A percentile compares a stretch with the other conserved stretches of the same genome.
Evolutionary conservation across 768 basidiomycete species (phyloP).

Genomic region (Amanita pallidorosea): DNA sequence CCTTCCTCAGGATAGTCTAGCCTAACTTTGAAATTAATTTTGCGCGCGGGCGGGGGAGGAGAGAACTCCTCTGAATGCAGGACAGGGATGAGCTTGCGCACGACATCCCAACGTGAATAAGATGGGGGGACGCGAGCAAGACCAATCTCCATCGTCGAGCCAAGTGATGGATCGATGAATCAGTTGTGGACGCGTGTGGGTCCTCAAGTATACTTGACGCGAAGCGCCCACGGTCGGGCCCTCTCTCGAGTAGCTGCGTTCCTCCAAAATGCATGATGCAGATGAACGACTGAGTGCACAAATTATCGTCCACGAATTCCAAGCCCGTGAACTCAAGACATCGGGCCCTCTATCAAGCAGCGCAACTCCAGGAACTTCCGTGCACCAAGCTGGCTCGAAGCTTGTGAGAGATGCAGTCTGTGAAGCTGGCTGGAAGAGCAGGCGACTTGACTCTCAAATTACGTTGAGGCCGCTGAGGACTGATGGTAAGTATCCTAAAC

Average conservation of each 20-base stretch:
- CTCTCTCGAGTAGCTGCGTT: no score
- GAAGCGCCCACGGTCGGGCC: not conserved
- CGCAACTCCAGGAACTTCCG: not conserved
- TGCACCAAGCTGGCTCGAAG: not conserved
- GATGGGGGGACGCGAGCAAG: slow-evolving; percentile 26
- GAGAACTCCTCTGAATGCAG: slow-evolving; percentile 48
- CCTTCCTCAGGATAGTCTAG: slow-evolving; percentile 37
- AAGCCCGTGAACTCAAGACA: not conserved
- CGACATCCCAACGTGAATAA: slow-evolving; percentile 45
- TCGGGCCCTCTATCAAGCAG: not conserved
- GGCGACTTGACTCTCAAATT: not conserved
- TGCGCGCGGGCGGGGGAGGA: slow-evolving; percentile 19
- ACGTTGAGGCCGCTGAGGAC: not conserved
- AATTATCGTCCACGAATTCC: slow-evolving; percentile 2
- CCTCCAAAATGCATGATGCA: not conserved
- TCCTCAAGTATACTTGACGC: not conserved
- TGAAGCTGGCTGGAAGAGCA: not conserved
- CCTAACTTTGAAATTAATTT: slow-evolving; percentile 51
- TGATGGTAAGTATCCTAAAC: not conserved
- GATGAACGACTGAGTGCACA: not conserved
- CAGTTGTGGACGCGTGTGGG: not conserved
- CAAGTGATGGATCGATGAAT: slow-evolving; percentile 2
- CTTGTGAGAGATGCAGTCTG: not conserved
- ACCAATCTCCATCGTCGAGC: slow-evolving; percentile 23
- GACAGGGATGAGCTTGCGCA: slow-evolving; percentile 39